Base-by-base conservation (phyloP, 2,329 filamentous ascomycete genomes). In the Penicillium freii region DNA sequence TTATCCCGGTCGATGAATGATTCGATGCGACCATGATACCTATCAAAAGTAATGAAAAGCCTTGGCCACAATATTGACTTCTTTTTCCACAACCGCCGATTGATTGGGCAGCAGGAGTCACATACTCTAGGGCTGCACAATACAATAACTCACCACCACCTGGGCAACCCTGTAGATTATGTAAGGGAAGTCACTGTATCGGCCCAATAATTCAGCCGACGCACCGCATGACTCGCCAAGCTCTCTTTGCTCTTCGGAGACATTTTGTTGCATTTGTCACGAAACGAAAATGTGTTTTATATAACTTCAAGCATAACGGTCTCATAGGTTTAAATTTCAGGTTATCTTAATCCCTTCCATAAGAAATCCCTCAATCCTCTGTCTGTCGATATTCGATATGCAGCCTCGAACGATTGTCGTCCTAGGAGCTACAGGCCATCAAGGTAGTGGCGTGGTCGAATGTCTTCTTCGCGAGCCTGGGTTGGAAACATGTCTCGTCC, bases 1-100 rank as follows among this genome's bases (percentile, higher is more conserved):
- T 71, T 53, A 51, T 5, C 15, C 46, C 58, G 1, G 46, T 55
- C 4, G 25, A 51, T 13, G 23, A 51, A 47, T 59, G 45, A 58
- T 42, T 19, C 15, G 34, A 33, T 25, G 25, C n/a, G 13, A 27
- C 27, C 19, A 44, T 5, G 27, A 51, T 44, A 23, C 11, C 23
- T 23, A 23, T 23, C n/a, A n/a, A n/a, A n/a, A n/a, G n/a, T n/a
- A n/a, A n/a, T n/a, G n/a, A n/a, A n/a, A n/a, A n/a, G n/a, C 13
- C 31, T 33, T 33, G 31, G 11, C 2, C 11, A 33, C 31, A 15
- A 33, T 6, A 13, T 15, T 11, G 5, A 5, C 11, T 33, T 33
- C 31, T 33, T 3, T 13, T 6, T 15, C 11, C 11, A 2, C 31
- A 33, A 33, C 31, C 0, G 3, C 21, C 13, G 19, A 17, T 42